These are phyloP conservation scores for Lasiosphaeria hispida DNA, from an alignment of 495 filamentous ascomycete genomes.

Conservation along the genomic window DNA sequence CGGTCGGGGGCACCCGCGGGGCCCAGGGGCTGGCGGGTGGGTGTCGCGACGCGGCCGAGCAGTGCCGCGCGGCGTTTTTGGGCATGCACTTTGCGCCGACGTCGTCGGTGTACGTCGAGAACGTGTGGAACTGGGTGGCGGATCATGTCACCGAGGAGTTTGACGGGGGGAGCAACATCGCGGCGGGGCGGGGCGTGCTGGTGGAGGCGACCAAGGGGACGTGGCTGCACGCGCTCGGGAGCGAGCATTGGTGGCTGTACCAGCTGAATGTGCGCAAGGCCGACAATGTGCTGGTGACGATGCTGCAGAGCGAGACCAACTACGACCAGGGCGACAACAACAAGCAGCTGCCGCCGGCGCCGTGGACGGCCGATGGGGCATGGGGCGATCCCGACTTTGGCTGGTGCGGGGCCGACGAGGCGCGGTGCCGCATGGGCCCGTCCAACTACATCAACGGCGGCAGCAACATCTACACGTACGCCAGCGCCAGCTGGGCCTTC, in stretches of 20 bases:
- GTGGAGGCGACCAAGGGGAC: conserved; percentile 58
- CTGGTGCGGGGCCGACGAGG: conserved; percentile 36
- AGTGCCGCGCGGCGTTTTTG: conserved; percentile 67
- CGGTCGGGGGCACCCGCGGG: conserved; percentile 58
- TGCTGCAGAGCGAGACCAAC: conserved; percentile 87
- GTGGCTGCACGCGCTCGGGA: conserved; percentile 66
- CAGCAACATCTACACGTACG: conserved; percentile 54
- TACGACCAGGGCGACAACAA: conserved; percentile 84
- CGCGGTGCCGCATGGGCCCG: conserved; percentile 43
- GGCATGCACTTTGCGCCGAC: conserved; percentile 60
- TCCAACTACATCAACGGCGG: conserved; percentile 59
- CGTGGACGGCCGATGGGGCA: conserved; percentile 48
- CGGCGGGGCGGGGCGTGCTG: conserved; percentile 49
- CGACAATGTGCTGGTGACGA: conserved; percentile 69
- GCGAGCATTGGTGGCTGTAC: conserved; percentile 74
- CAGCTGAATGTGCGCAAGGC: conserved; percentile 73
- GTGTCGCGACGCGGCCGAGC: conserved; percentile 40
- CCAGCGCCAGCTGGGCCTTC: conserved; percentile 67
- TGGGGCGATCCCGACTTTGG: conserved; percentile 57
- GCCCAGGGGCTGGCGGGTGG: conserved; percentile 37
- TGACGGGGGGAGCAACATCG: conserved; percentile 41
- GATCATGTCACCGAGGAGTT: conserved; percentile 69
- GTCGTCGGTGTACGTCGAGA: conserved; percentile 63
- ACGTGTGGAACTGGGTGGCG: conserved; percentile 69
- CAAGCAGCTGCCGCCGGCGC: conserved; percentile 38